Conservation (phyloP, 805 yeast genomes). For the Diddensiella transvaalensis region DNA sequence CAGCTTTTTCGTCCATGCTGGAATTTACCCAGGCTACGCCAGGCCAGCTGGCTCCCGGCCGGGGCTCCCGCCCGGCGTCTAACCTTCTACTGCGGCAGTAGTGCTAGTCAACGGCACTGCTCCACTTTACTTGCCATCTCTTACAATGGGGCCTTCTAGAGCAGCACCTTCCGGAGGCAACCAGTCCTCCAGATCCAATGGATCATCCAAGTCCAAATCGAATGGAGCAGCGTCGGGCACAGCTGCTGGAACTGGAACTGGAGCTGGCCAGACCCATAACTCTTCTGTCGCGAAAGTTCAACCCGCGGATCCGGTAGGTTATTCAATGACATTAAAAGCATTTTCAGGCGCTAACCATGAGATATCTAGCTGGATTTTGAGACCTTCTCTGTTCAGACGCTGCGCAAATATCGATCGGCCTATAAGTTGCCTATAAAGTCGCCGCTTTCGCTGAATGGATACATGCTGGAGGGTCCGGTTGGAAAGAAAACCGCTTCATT, state of each 20-base stretch:
- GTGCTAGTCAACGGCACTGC: too few relatives aligned
- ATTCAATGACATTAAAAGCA: too few relatives aligned
- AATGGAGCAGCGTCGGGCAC: neutral
- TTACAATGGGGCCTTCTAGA: neutral
- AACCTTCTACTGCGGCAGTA: too few relatives aligned
- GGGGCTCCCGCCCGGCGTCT: too few relatives aligned
- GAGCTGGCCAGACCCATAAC: neutral
- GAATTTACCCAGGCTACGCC: too few relatives aligned
- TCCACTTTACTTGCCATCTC: too few relatives aligned
- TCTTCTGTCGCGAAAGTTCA: neutral
- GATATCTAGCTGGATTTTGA: slow-evolving; percentile 66
- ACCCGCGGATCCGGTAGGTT: neutral
- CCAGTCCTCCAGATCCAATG: neutral
- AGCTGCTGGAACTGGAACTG: neutral
- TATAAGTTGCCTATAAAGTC: slow-evolving; percentile 54
- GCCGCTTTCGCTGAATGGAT: slow-evolving; percentile 65
- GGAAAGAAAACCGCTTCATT: slow-evolving; percentile 64
- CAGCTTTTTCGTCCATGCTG: too few relatives aligned
- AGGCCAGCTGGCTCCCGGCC: too few relatives aligned
- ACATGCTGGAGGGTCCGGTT: slow-evolving; percentile 60
- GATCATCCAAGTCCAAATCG: neutral
- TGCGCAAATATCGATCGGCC: slow-evolving; percentile 64
- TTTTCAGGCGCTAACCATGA: too few relatives aligned
- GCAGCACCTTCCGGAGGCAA: neutral
- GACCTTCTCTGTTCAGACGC: slow-evolving; percentile 54